Percentiles rank a stretch among this genome's conserved stretches.
Evolutionary conservation across 2,329 filamentous ascomycete species (phyloP).

Genomic region (Aspergillus sp.): DNA sequence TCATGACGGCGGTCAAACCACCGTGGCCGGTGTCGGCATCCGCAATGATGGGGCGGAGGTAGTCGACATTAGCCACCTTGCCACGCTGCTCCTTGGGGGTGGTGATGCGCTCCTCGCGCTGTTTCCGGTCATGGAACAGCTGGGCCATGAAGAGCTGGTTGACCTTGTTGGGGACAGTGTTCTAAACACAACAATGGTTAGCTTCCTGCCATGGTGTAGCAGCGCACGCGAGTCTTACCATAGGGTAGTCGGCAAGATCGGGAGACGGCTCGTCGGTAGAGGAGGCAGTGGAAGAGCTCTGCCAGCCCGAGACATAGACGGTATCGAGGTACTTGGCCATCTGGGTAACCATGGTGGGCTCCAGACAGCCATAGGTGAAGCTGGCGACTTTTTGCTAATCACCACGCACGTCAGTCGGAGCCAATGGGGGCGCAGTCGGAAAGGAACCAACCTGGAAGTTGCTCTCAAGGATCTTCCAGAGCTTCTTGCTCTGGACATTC

Average conservation of each 20-base stretch:
- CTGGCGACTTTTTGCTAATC: constrained; percentile 74
- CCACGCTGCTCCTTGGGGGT: constrained; percentile 69
- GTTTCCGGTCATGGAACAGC: constrained; percentile 98
- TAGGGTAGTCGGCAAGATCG: constrained; percentile 96
- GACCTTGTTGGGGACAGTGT: constrained; percentile 97
- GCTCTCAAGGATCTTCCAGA: constrained; percentile 84
- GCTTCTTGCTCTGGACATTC: constrained; percentile 86
- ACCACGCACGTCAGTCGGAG: constrained; percentile 12
- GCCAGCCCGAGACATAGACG: constrained; percentile 98
- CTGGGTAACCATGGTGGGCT: constrained; percentile 97
- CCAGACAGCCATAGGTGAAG: constrained; percentile 94
- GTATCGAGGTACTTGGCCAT: constrained; percentile 99
- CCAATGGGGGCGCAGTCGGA: background rate
- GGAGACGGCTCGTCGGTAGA: constrained; percentile 93
- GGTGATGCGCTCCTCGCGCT: constrained; percentile 87
- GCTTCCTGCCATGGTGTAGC: background rate
- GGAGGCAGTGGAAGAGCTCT: constrained; percentile 94
- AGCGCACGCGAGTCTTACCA: constrained; percentile 51
- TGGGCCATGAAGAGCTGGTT: constrained; percentile 97
- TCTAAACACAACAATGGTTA: constrained; percentile 50
- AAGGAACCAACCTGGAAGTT: constrained; percentile 69
- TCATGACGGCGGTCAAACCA: constrained; percentile 98
- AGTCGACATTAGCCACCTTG: constrained; percentile 79
- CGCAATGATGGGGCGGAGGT: constrained; percentile 90
- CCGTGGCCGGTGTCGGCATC: constrained; percentile 97